Evolutionary conservation across 441 rosid genomes (phyloP).

Genomic region (Adansonia gregorii): DNA sequence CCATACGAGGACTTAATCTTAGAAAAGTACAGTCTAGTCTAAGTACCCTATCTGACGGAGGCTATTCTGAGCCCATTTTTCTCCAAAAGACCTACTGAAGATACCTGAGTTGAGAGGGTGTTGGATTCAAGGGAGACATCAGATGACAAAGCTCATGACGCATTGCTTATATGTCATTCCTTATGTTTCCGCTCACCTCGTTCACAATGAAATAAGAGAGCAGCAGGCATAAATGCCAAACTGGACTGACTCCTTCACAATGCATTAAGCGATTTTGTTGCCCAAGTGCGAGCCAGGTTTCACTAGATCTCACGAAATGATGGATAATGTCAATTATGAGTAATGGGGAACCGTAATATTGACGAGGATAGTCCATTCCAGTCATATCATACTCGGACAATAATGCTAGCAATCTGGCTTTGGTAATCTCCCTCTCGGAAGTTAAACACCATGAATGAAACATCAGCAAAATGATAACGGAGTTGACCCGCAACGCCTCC

Average conservation of each 20-base stretch:
- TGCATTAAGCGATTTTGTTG: constrained; percentile 77
- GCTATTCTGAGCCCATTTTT: constrained; percentile 76
- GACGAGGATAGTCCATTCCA: constrained; percentile 87
- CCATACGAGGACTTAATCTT: constrained; percentile 64
- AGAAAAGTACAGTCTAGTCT: constrained; percentile 74
- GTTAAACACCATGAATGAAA: constrained; percentile 86
- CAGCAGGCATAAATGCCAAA: constrained; percentile 90
- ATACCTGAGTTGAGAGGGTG: constrained; percentile 89
- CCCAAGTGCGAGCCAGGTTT: constrained; percentile 79
- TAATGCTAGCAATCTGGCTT: constrained; percentile 53
- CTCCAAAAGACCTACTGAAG: constrained; percentile 83
- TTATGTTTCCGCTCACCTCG: constrained; percentile 77
- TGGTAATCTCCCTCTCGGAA: constrained; percentile 66
- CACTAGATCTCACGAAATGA: constrained; percentile 82
- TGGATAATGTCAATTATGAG: constrained; percentile 75
- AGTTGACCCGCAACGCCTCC: constrained; percentile 70
- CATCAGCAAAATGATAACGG: constrained; percentile 58
- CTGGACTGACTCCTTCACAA: constrained; percentile 84
- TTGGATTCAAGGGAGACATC: constrained; percentile 70
- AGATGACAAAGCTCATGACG: constrained; percentile 76
- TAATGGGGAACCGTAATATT: constrained; percentile 85
- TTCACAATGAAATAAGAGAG: constrained; percentile 72
- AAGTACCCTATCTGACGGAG: constrained; percentile 79
- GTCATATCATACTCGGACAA: constrained; percentile 80
- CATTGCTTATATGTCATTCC: constrained; percentile 83